Base-by-base conservation (phyloP, 257 asterid species). In the Prunella vulgaris region DNA sequence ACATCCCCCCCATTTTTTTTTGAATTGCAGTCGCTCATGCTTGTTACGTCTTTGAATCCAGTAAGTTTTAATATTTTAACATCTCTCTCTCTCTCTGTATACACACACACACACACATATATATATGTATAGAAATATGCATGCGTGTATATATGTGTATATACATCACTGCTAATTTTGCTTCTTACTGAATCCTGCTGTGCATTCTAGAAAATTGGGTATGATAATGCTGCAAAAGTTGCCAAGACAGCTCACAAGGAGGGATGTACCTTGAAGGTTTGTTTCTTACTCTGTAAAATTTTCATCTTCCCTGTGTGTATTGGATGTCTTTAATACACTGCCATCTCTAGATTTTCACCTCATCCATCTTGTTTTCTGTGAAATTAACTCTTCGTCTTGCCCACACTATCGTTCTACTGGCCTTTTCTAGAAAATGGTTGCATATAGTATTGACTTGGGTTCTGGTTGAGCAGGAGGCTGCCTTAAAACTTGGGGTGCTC, bases 211-310 rank as follows among this genome's bases (percentile, higher is more conserved):
- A 94, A 90, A 94, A 91, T 94, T 40, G 99, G 99, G 52, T 94
- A 89, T 10, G 99, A 94, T 69, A 90, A 88, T 75, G 97, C 99
- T 59, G 99, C 99, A 15, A 83, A 89, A 61, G 97, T 88, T 60
- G 99, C 99, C 84, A 93, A 93, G 87, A 90, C 90, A 54, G 99
- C 99, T 70, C 99, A 93, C 83, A 93, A 90, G 86, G 97, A 93
- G 76, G 97, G 99, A 64, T 68, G 81, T 38, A 90, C 97, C 63
- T 76, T 94, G 80, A 90, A 94, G 99, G 99, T 90, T 57, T 5
- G 76, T n/a, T 56, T 65, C 64, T 65, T 37, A 1, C 57, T 54
- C 2, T 14, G 14, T 10, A 17, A 13, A 46, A 12, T 37, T 32
- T 44, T 58, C 24, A 38, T 57, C 15, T 12, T 24, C 5, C 9